Percentiles rank a stretch among this genome's conserved stretches.
These are phyloP conservation scores for Cutaneotrichosporon dermatis DNA, from an alignment of 1,284 basidiomycete genomes.

Conservation along the genomic window DNA sequence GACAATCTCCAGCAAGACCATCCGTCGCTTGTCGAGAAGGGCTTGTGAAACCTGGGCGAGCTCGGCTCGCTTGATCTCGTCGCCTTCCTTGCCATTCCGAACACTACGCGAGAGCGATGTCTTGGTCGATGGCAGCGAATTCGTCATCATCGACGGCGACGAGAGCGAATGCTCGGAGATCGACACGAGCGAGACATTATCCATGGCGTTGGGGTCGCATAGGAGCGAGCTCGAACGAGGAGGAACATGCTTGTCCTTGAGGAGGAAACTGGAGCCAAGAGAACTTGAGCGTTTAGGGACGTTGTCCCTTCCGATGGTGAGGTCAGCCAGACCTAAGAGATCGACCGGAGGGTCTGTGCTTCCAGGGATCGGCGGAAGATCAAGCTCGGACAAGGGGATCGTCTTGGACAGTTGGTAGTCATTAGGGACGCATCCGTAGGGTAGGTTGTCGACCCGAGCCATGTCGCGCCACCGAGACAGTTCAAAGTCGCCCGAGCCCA, in stretches of 20 bases:
- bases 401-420: slow-evolving; percentile 2
- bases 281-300: slow-evolving; percentile 2
- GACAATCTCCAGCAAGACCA: slow-evolving; percentile 62
- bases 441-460: slow-evolving; percentile 9
- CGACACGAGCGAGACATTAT: slow-evolving; percentile 21
- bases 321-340: neutral
- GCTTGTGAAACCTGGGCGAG: slow-evolving; percentile 22
- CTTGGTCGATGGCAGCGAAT: slow-evolving; percentile 44
- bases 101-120: slow-evolving; percentile 46
- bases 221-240: slow-evolving; percentile 4
- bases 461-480: slow-evolving; percentile 11
- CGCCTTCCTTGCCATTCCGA: slow-evolving; percentile 42
- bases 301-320: slow-evolving; percentile 1
- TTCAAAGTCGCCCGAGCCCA: slow-evolving; percentile 15
- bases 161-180: slow-evolving; percentile 21
- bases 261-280: slow-evolving; percentile 1
- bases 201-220: slow-evolving; percentile 16
- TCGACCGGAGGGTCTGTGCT: neutral
- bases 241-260: slow-evolving; percentile 1
- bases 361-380: slow-evolving; percentile 3
- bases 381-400: neutral
- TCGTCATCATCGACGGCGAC: slow-evolving; percentile 36
- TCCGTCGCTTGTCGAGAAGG: slow-evolving; percentile 34
- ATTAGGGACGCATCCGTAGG: slow-evolving; percentile 6
- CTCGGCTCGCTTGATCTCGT: slow-evolving; percentile 2